Percentiles rank a stretch among this genome's conserved stretches.
Conservation (phyloP, 331 rosid species). For the Acacia pycnantha region DNA sequence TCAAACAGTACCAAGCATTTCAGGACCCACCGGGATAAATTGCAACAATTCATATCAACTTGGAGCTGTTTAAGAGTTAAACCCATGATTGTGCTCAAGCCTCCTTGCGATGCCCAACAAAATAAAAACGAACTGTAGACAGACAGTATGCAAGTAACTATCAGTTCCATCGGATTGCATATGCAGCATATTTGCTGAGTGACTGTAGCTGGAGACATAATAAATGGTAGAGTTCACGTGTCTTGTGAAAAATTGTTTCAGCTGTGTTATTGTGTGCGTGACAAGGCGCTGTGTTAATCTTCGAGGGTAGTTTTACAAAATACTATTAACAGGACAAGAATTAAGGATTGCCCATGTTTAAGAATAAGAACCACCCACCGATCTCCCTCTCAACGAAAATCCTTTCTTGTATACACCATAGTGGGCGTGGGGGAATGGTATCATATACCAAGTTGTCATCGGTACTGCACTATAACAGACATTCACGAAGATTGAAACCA, state of each 20-base stretch:
- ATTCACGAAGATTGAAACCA: background rate
- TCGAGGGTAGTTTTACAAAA: background rate
- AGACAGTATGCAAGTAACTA: too few species aligned
- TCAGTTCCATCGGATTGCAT: too few species aligned
- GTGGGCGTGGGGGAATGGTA: too few species aligned
- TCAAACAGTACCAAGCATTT: background rate
- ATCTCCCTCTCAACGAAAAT: too few species aligned
- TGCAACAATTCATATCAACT: background rate
- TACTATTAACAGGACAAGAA: background rate
- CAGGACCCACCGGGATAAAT: background rate
- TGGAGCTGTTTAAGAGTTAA: background rate
- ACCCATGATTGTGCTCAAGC: background rate
- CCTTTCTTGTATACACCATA: too few species aligned
- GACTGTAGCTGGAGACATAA: too few species aligned
- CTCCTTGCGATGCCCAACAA: background rate
- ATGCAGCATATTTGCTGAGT: too few species aligned
- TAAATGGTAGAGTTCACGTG: background rate
- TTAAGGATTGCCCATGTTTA: background rate
- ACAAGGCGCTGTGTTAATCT: background rate
- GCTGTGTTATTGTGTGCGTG: background rate
- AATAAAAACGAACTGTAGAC: background rate
- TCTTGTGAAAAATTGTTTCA: background rate
- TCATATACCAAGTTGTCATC: too few species aligned
- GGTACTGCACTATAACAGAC: too few species aligned
- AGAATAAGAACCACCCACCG: background rate